phyloP scores from a whole-genome alignment of 2,329 filamentous ascomycete genomes.

The Fusarium sp. region DNA sequence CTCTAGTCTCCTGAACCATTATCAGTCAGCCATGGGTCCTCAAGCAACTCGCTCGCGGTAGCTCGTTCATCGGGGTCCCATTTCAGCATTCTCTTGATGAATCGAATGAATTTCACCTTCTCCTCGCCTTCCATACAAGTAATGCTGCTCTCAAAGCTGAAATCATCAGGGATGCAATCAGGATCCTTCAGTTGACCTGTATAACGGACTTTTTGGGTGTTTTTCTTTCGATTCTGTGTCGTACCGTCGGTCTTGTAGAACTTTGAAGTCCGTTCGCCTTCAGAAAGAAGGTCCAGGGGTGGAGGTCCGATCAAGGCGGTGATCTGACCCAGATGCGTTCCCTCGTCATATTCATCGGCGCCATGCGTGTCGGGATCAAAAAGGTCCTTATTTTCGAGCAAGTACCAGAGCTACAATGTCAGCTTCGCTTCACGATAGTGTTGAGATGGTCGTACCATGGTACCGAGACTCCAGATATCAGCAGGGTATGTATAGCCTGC shows the following conservation, averaged over 20 bases:
- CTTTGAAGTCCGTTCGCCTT: background rate
- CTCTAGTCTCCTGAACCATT: background rate
- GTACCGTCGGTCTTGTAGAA: background rate
- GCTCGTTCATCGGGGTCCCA: slow-evolving; percentile 48
- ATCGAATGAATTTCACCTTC: slow-evolving; percentile 45
- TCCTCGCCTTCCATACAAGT: slow-evolving; percentile 3
- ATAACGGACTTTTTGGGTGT: background rate
- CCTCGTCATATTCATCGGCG: slow-evolving; percentile 10
- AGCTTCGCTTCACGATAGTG: too few relatives aligned
- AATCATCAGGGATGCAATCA: slow-evolving; percentile 33
- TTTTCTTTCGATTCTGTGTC: too few relatives aligned
- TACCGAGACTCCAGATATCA: slow-evolving; percentile 44
- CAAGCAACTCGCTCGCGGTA: slow-evolving; percentile 47
- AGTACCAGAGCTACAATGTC: slow-evolving; percentile 17
- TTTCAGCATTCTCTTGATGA: slow-evolving; percentile 47
- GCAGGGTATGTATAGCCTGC: slow-evolving; percentile 7
- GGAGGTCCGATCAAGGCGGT: slow-evolving; percentile 6
- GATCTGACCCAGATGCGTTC: slow-evolving; percentile 18
- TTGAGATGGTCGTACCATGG: slow-evolving; percentile 25
- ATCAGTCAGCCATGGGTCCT: slow-evolving; percentile 46
- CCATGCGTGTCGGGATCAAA: slow-evolving; percentile 1
- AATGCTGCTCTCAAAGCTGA: slow-evolving; percentile 21
- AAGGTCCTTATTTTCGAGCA: slow-evolving; percentile 15
- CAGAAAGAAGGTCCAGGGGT: background rate
- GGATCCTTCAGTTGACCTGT: slow-evolving; percentile 39